phyloP scores from a whole-genome alignment of 1,284 basidiomycete species.

The Xerocomus nothofagi region DNA sequence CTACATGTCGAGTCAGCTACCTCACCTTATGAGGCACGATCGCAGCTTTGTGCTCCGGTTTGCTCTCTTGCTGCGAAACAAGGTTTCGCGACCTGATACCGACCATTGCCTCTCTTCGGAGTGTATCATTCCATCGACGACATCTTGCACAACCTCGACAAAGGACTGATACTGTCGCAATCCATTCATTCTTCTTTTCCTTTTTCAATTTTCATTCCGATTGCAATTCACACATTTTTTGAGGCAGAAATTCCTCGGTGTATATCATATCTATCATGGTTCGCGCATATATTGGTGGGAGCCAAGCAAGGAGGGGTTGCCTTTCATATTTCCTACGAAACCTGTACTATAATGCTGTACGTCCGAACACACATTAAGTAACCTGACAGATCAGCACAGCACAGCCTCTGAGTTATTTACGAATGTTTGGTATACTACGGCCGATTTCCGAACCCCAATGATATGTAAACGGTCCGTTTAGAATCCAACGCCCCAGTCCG shows the following conservation, averaged over 20 bases:
- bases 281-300: constrained; percentile 1
- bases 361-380: constrained; percentile 1
- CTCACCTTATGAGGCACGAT: constrained; percentile 2
- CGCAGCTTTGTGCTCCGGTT: not conserved
- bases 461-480: constrained; percentile 8
- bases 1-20: constrained; percentile 14
- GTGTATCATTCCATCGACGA: constrained; percentile 25
- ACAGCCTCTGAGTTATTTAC: constrained; percentile 17
- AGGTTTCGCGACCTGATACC: constrained; percentile 6
- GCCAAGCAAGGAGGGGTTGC: not conserved
- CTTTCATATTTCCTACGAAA: constrained; percentile 18
- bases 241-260: constrained; percentile 17
- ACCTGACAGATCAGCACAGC: too few species aligned
- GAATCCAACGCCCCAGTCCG: constrained; percentile 26
- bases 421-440: constrained; percentile 17
- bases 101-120: constrained; percentile 15
- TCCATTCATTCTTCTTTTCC: not conserved
- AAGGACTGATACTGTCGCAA: constrained; percentile 24
- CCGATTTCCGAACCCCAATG: constrained; percentile 39
- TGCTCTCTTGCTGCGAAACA: constrained; percentile 11
- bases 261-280: constrained; percentile 23
- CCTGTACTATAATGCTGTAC: constrained; percentile 24
- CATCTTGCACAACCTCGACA: constrained; percentile 17
- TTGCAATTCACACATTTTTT: constrained; percentile 16
- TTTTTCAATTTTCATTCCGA: constrained; percentile 14